Percentiles rank a stretch among this genome's conserved stretches.
These are phyloP conservation scores for Typha latifolia DNA, from an alignment of 176 grass and related monocot species.

Conservation along the genomic window DNA sequence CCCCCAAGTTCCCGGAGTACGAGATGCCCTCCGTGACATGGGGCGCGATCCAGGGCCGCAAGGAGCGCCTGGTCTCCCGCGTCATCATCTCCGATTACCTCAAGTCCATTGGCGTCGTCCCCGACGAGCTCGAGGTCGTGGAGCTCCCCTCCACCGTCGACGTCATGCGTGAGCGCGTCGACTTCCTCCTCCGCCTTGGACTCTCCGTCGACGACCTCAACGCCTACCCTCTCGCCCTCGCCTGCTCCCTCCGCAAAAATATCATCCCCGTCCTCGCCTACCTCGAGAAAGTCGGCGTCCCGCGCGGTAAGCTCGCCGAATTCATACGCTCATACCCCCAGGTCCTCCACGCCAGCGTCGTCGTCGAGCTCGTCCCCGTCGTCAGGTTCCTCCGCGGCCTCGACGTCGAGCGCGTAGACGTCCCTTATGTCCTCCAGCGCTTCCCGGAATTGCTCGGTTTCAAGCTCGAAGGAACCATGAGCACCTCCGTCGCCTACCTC, in stretches of 20 bases:
- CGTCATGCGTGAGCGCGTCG: conserved; percentile 88
- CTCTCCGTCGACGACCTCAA: conserved; percentile 89
- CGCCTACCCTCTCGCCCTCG: conserved; percentile 68
- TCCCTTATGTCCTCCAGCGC: conserved; percentile 69
- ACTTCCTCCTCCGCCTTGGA: conserved; percentile 85
- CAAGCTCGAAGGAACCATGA: conserved; percentile 93
- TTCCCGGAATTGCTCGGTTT: conserved; percentile 76
- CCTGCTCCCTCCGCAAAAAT: conserved; percentile 85
- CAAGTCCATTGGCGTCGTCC: conserved; percentile 64
- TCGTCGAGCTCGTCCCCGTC: conserved; percentile 71
- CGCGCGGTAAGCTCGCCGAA: conserved; percentile 54
- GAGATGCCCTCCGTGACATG: conserved; percentile 93
- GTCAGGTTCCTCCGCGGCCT: conserved; percentile 75
- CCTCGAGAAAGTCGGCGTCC: conserved; percentile 85
- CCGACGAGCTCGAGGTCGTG: conserved; percentile 65
- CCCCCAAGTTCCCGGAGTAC: conserved; percentile 71
- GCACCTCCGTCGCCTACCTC: conserved; percentile 83
- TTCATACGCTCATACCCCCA: conserved; percentile 72
- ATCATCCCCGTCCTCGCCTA: conserved; percentile 84
- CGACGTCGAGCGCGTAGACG: conserved; percentile 81
- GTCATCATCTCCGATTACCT: conserved; percentile 94
- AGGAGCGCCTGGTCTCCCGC: conserved; percentile 86
- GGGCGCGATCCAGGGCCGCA: conserved; percentile 82
- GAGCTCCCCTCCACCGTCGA: conserved; percentile 93
- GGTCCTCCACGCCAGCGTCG: conserved; percentile 81